A percentile compares a stretch with the other conserved stretches of the same genome.
Conservation (phyloP, 768 basidiomycete genomes). For the Coprinopsis strossmayeri region DNA sequence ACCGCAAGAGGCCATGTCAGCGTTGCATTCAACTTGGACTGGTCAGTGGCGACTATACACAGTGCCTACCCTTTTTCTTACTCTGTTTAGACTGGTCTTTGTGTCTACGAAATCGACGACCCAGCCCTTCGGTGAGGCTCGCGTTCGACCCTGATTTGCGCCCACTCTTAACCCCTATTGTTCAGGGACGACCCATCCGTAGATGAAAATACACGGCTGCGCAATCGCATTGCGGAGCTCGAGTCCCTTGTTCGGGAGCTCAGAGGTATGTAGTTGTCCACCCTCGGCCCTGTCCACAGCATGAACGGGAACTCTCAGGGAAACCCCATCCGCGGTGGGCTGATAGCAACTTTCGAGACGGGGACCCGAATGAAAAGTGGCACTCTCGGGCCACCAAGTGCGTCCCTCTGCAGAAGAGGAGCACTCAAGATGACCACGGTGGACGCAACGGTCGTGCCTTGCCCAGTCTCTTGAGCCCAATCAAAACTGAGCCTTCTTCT, state of each 20-base stretch:
- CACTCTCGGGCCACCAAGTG: slow-evolving; percentile 78
- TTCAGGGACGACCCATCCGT: slow-evolving; percentile 80
- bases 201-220: slow-evolving; percentile 81
- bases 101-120: slow-evolving; percentile 93
- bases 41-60: slow-evolving; percentile 40
- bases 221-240: slow-evolving; percentile 86
- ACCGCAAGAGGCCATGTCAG: slow-evolving; percentile 86
- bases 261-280: slow-evolving; percentile 46
- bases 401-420: slow-evolving; percentile 29
- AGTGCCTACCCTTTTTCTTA: slow-evolving; percentile 7
- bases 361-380: slow-evolving; percentile 81
- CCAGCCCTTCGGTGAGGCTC: slow-evolving; percentile 64
- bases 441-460: slow-evolving; percentile 15
- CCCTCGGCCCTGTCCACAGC: too few relatives aligned
- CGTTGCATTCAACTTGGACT: slow-evolving; percentile 86
- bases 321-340: slow-evolving; percentile 89
- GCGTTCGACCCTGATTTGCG: not conserved
- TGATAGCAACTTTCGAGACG: slow-evolving; percentile 70
- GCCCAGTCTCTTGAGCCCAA: slow-evolving; percentile 47
- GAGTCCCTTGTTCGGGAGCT: slow-evolving; percentile 89
- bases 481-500: slow-evolving; percentile 57
- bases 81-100: slow-evolving; percentile 71
- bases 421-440: slow-evolving; percentile 11
- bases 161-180: slow-evolving; percentile 5
- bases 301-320: too few relatives aligned